These are phyloP conservation scores for Nicotiana noctiflora DNA, from an alignment of 257 asterid species.

Conservation along the genomic window DNA sequence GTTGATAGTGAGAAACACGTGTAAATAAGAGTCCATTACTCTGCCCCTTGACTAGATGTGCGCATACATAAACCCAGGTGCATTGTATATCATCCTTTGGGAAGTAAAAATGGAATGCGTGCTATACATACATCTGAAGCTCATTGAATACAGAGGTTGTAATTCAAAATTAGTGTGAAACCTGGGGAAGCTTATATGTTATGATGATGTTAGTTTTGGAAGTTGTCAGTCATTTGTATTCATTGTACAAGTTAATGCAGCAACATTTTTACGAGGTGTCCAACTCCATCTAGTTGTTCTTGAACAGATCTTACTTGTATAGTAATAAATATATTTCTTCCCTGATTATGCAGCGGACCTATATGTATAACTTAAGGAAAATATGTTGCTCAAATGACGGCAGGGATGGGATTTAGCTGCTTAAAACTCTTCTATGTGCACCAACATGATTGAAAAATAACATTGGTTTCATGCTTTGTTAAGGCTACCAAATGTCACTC, in stretches of 20 bases:
- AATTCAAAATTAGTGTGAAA: background rate
- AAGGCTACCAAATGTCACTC: too few relatives aligned
- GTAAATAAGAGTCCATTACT: conserved; percentile 20
- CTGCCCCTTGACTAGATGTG: conserved; percentile 18
- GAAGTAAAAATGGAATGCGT: background rate
- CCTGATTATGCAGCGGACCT: background rate
- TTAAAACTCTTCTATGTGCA: too few relatives aligned
- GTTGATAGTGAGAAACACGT: background rate
- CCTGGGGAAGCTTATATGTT: background rate
- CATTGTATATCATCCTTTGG: conserved; percentile 26
- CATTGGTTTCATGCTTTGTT: too few relatives aligned
- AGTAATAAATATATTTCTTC: background rate
- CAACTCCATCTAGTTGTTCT: background rate
- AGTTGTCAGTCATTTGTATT: conserved; percentile 3
- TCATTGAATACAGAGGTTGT: background rate
- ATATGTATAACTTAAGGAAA: too few relatives aligned
- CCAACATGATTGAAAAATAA: too few relatives aligned
- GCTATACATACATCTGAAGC: background rate
- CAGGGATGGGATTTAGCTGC: too few relatives aligned
- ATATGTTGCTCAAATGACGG: too few relatives aligned
- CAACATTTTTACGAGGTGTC: background rate
- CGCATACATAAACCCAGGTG: conserved; percentile 15
- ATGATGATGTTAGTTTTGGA: background rate
- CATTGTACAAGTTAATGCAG: background rate
- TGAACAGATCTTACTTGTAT: background rate